Percentiles rank a stretch among this genome's conserved stretches.
Conservation (phyloP, 768 basidiomycete species). For the Pleurotus cornucopiae region DNA sequence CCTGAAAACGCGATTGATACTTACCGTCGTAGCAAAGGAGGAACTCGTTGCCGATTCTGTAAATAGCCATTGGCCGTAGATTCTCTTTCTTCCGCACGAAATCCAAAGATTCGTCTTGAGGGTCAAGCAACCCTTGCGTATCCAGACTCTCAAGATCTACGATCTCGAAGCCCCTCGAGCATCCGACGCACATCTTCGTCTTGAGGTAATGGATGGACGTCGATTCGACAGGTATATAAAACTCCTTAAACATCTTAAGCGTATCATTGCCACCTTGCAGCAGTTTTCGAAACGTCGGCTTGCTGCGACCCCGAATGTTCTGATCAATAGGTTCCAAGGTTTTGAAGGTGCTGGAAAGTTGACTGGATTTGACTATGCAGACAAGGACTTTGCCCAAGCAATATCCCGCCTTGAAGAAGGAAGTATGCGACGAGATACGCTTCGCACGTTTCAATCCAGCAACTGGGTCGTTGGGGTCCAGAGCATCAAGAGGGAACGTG, state of each 20-base stretch:
- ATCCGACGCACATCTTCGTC: conserved; percentile 95
- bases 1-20: too few relatives aligned
- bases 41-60: conserved; percentile 95
- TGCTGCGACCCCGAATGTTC: conserved; percentile 68
- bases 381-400: conserved; percentile 90
- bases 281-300: conserved; percentile 92
- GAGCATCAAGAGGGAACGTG: conserved; percentile 90
- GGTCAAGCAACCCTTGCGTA: conserved; percentile 94
- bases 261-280: conserved; percentile 95
- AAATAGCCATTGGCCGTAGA: conserved; percentile 92
- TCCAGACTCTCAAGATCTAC: conserved; percentile 96
- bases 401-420: conserved; percentile 95
- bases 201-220: conserved; percentile 96
- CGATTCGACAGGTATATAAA: conserved; percentile 97
- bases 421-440: conserved; percentile 91
- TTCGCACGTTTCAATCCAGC: conserved; percentile 92
- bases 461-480: conserved; percentile 87
- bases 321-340: conserved; percentile 95
- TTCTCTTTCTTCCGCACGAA: conserved; percentile 90
- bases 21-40: conserved; percentile 95
- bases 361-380: conserved; percentile 95
- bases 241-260: conserved; percentile 93
- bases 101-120: conserved; percentile 84
- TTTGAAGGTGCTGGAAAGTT: conserved; percentile 96
- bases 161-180: conserved; percentile 97